These are phyloP conservation scores for Aspergillus luchuensis DNA, from an alignment of 2,329 filamentous ascomycete genomes.

Conservation along the genomic window DNA sequence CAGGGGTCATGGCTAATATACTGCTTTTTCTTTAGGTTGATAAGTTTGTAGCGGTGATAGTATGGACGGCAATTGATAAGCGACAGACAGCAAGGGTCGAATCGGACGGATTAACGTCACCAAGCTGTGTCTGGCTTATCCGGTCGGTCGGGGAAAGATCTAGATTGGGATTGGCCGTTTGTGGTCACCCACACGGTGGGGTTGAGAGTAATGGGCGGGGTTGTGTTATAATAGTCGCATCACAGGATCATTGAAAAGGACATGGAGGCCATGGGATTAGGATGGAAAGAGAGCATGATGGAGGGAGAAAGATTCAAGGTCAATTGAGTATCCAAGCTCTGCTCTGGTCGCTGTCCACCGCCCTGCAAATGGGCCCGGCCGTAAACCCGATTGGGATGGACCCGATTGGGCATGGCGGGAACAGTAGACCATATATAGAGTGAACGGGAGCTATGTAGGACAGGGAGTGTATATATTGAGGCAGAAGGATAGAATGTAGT, in stretches of 20 bases:
- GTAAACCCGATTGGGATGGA: constrained; percentile 3
- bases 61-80: not conserved
- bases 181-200: not conserved
- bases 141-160: not conserved
- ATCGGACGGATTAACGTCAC: not conserved
- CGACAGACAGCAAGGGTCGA: not conserved
- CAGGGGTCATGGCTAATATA: constrained; percentile 27
- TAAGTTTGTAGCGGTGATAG: not conserved
- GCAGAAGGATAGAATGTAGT: too few relatives aligned
- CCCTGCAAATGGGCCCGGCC: not conserved
- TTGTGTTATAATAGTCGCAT: not conserved
- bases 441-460: too few relatives aligned
- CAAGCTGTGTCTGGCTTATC: not conserved
- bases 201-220: not conserved
- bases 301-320: not conserved
- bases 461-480: too few relatives aligned
- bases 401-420: constrained; percentile 2
- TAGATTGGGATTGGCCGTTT: not conserved
- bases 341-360: constrained; percentile 5
- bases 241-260: not conserved
- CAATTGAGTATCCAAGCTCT: not conserved
- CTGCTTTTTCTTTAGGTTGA: not conserved
- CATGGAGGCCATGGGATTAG: not conserved
- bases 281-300: not conserved
- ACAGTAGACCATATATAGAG: not conserved